Evolutionary conservation across 1,139 yeast genomes (phyloP).

Genomic region (Yamadazyma oceani): DNA sequence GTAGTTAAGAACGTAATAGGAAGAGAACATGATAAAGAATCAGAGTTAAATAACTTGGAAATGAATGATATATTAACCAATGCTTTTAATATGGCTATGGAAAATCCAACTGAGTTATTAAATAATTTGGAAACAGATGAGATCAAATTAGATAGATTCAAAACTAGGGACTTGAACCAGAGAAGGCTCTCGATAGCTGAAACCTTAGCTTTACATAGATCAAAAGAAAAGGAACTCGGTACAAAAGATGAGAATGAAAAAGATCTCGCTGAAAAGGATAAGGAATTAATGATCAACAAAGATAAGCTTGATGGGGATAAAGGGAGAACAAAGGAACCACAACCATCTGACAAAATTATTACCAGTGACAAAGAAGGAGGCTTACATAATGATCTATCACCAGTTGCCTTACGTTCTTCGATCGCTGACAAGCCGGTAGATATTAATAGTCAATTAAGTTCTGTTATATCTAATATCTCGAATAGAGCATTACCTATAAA

Average conservation of each 20-base stretch:
- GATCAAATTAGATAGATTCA: constrained; percentile 10
- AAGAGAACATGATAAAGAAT: constrained; percentile 30
- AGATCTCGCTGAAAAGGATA: not conserved
- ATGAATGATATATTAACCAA: constrained; percentile 71
- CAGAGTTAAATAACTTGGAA: constrained; percentile 51
- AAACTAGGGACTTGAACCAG: constrained; percentile 18
- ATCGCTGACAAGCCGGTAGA: constrained; percentile 9
- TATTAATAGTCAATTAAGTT: constrained; percentile 28
- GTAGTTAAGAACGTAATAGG: constrained; percentile 27
- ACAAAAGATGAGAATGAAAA: constrained; percentile 14
- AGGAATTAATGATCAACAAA: not conserved
- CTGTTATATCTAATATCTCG: constrained; percentile 26
- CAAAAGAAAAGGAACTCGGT: constrained; percentile 25
- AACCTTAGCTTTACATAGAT: constrained; percentile 58
- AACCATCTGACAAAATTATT: too few relatives aligned
- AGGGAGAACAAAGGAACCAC: not conserved
- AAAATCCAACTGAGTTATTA: constrained; percentile 57
- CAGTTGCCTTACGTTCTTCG: not conserved
- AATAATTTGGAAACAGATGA: constrained; percentile 47
- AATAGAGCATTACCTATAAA: constrained; percentile 22
- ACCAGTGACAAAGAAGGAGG: not conserved
- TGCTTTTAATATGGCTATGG: constrained; percentile 72
- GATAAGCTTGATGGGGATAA: not conserved
- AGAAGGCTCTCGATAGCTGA: constrained; percentile 59
- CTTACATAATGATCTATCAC: not conserved